Percentiles rank a stretch among this genome's conserved stretches.
These are phyloP conservation scores for Rostrohypoxylon terebratum DNA, from an alignment of 495 filamentous ascomycete genomes.

Conservation along the genomic window DNA sequence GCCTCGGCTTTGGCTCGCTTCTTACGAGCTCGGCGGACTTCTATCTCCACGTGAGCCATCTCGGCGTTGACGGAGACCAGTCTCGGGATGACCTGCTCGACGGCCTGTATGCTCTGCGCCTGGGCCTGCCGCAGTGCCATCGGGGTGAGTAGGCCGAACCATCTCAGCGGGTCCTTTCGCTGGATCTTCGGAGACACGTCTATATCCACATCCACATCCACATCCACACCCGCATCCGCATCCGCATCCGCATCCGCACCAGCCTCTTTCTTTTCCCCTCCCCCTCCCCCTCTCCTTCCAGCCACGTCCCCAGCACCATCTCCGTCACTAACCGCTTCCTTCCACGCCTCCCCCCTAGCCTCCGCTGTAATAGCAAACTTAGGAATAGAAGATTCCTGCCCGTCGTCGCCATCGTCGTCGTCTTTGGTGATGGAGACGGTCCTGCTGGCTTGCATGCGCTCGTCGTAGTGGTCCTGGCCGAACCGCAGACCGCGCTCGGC, in stretches of 20 bases:
- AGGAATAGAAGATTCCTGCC: constrained; percentile 20
- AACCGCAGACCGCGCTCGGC: constrained; percentile 71
- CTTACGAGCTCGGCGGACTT: constrained; percentile 64
- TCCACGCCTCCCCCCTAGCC: constrained; percentile 16
- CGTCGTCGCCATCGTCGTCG: neutral
- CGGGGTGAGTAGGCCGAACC: constrained; percentile 77
- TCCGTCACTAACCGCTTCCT: neutral
- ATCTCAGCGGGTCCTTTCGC: constrained; percentile 68
- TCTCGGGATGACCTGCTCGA: constrained; percentile 60
- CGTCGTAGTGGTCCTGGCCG: constrained; percentile 76
- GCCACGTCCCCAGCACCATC: neutral
- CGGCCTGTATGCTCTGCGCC: constrained; percentile 54
- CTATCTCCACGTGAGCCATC: constrained; percentile 64
- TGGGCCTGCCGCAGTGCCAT: constrained; percentile 71
- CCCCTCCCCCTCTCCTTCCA: constrained; percentile 9
- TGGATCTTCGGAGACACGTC: neutral
- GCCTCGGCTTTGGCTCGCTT: constrained; percentile 58
- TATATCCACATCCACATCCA: neutral
- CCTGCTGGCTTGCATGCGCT: constrained; percentile 73
- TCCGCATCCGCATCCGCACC: neutral
- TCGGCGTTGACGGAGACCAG: constrained; percentile 57
- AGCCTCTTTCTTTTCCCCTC: neutral
- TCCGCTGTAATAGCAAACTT: constrained; percentile 22
- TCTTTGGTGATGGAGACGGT: constrained; percentile 41
- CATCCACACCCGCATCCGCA: neutral